Evolutionary conservation across 2,329 filamentous ascomycete species (phyloP).

Genomic region (Aspergillus novofumigatus): DNA sequence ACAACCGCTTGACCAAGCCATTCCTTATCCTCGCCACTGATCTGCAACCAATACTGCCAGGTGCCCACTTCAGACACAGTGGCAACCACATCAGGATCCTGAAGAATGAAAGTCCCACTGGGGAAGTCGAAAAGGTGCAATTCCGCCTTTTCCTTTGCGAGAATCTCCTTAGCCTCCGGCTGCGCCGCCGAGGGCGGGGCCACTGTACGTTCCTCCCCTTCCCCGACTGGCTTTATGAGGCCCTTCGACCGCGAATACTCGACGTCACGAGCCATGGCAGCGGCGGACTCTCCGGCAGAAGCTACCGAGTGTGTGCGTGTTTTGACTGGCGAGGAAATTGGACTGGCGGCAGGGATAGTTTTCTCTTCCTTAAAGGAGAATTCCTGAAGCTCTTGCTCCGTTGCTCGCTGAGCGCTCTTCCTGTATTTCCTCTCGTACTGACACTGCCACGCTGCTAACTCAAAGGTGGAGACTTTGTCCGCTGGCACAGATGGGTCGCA

Average conservation of each 20-base stretch:
- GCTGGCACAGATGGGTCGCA: constrained; percentile 71
- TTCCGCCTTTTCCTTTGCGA: constrained; percentile 73
- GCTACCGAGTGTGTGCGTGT: constrained; percentile 32
- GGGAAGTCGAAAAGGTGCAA: constrained; percentile 91
- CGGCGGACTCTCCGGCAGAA: constrained; percentile 38
- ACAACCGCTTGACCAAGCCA: constrained; percentile 85
- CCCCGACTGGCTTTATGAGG: constrained; percentile 32
- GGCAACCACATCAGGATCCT: constrained; percentile 71
- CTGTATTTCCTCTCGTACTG: constrained; percentile 97
- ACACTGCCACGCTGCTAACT: constrained; percentile 79
- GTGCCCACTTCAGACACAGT: constrained; percentile 80
- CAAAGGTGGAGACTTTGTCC: constrained; percentile 73
- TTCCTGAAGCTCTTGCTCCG: constrained; percentile 72
- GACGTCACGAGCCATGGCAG: constrained; percentile 44
- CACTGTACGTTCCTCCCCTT: constrained; percentile 49
- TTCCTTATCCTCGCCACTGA: constrained; percentile 68
- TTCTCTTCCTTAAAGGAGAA: constrained; percentile 71
- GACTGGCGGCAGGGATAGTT: constrained; percentile 58
- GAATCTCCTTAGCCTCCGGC: constrained; percentile 67
- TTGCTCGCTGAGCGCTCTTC: constrained; percentile 72
- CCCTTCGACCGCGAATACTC: constrained; percentile 40
- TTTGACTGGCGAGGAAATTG: constrained; percentile 47
- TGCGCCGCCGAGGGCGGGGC: constrained; percentile 58
- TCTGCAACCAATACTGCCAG: constrained; percentile 95
- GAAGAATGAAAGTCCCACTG: constrained; percentile 76